A percentile compares a stretch with the other conserved stretches of the same genome.
phyloP scores from a whole-genome alignment of 305 asterid species.

The Fraxinus floribunda region DNA sequence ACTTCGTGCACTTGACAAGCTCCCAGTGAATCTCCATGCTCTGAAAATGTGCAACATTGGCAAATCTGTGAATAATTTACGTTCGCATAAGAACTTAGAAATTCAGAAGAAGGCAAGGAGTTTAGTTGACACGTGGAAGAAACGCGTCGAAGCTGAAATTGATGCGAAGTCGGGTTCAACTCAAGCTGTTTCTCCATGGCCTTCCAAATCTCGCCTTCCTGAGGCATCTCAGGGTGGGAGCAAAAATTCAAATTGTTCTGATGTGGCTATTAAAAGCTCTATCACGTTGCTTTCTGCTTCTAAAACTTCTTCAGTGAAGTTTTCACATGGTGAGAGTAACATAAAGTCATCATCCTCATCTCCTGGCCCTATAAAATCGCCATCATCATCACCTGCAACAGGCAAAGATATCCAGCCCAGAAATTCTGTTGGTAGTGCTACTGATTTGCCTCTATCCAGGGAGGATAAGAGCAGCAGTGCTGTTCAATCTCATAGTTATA shows the following conservation, averaged over 20 bases:
- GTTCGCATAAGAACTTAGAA: slow-evolving; percentile 65
- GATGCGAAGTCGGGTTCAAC: slow-evolving; percentile 54
- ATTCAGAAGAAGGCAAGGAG: slow-evolving; percentile 69
- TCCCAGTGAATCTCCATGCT: slow-evolving; percentile 74
- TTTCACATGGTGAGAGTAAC: slow-evolving; percentile 43
- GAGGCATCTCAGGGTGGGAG: slow-evolving; percentile 53
- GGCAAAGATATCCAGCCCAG: slow-evolving; percentile 52
- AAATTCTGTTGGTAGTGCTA: slow-evolving; percentile 32
- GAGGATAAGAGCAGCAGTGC: slow-evolving; percentile 59
- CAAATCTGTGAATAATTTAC: slow-evolving; percentile 68
- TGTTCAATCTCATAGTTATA: slow-evolving; percentile 45
- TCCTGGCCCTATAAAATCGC: slow-evolving; percentile 42
- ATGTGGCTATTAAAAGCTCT: slow-evolving; percentile 44
- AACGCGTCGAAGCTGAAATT: slow-evolving; percentile 72
- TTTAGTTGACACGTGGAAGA: slow-evolving; percentile 79
- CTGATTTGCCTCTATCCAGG: slow-evolving; percentile 44
- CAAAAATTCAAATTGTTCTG: slow-evolving; percentile 48
- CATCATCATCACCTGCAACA: slow-evolving; percentile 38
- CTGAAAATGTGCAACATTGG: slow-evolving; percentile 75
- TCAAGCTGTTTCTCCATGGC: slow-evolving; percentile 43
- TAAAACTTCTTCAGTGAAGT: slow-evolving; percentile 40
- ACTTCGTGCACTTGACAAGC: slow-evolving; percentile 72
- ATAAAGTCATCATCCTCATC: slow-evolving; percentile 49
- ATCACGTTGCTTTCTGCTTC: slow-evolving; percentile 44
- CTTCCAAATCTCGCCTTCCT: slow-evolving; percentile 50